A percentile compares a stretch with the other conserved stretches of the same genome.
Evolutionary conservation across 2,329 filamentous ascomycete species (phyloP).

Genomic region (Pseudocercospora eumusae): DNA sequence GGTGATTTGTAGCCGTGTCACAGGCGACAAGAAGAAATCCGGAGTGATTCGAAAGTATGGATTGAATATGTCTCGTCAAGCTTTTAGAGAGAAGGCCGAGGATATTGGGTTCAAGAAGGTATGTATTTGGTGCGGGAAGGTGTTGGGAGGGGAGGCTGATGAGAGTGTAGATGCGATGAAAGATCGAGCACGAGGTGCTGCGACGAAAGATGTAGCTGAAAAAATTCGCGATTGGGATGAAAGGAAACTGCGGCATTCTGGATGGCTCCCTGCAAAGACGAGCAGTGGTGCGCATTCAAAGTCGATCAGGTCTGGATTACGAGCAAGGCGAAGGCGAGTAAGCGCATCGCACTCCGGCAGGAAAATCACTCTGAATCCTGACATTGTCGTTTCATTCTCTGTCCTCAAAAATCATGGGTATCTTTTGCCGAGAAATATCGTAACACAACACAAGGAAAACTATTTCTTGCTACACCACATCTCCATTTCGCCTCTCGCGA

Average conservation of each 20-base stretch:
- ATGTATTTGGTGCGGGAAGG: not conserved
- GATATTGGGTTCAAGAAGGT: conserved; percentile 36
- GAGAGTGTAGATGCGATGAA: not conserved
- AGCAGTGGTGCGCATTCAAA: no score
- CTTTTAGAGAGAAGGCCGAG: conserved; percentile 35
- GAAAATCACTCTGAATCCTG: not conserved
- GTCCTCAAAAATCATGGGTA: not conserved
- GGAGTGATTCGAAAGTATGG: conserved; percentile 35
- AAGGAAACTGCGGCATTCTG: not conserved
- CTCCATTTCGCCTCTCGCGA: conserved; percentile 1
- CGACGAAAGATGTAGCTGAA: no score
- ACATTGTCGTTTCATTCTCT: not conserved
- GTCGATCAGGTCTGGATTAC: no score
- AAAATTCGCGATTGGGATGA: not conserved
- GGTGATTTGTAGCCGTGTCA: conserved; percentile 28
- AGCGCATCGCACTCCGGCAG: not conserved
- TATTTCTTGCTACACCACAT: not conserved
- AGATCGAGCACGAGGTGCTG: not conserved
- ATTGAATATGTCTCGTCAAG: conserved; percentile 35
- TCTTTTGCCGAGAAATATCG: not conserved
- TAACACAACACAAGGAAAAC: not conserved
- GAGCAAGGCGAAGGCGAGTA: no score
- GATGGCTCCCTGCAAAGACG: no score
- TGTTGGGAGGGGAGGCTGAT: not conserved
- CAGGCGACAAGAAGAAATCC: conserved; percentile 34